Evolutionary conservation across 768 basidiomycete genomes (phyloP).

Genomic region (Trametes cingulata): DNA sequence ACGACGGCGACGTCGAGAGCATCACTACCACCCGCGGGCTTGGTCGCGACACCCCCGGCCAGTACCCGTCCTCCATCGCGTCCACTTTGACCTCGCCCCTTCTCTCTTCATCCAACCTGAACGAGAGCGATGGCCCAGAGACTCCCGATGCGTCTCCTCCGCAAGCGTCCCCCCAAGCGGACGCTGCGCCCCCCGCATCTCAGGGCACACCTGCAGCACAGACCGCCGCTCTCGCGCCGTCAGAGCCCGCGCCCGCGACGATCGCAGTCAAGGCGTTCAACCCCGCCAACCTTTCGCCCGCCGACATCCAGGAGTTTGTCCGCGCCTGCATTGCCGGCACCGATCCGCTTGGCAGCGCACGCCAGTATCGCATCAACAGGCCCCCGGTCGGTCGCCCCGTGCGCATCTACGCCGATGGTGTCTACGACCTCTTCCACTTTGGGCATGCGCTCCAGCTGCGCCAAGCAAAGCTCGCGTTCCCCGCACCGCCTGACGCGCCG

Average conservation of each 20-base stretch:
- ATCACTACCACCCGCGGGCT: constrained; percentile 59
- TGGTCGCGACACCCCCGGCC: constrained; percentile 30
- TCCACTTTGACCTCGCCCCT: constrained; percentile 20
- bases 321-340: constrained; percentile 74
- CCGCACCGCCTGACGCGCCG: constrained; percentile 15
- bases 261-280: constrained; percentile 45
- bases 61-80: constrained; percentile 27
- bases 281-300: constrained; percentile 64
- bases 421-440: constrained; percentile 98
- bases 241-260: constrained; percentile 26
- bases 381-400: constrained; percentile 81
- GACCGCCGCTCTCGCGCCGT: constrained; percentile 18
- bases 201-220: constrained; percentile 6
- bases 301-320: constrained; percentile 82
- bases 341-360: constrained; percentile 38
- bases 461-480: constrained; percentile 92
- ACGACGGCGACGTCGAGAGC: constrained; percentile 88
- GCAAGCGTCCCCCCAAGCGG: background rate
- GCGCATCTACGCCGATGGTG: constrained; percentile 94
- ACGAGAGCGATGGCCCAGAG: constrained; percentile 17
- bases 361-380: constrained; percentile 78
- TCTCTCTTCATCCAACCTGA: constrained; percentile 12
- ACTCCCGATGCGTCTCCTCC: constrained; percentile 12
- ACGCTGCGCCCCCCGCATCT: background rate
- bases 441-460: constrained; percentile 96